Base-by-base conservation (phyloP, 2,329 filamentous ascomycete species). In the Chrysoporthe puriensis region DNA sequence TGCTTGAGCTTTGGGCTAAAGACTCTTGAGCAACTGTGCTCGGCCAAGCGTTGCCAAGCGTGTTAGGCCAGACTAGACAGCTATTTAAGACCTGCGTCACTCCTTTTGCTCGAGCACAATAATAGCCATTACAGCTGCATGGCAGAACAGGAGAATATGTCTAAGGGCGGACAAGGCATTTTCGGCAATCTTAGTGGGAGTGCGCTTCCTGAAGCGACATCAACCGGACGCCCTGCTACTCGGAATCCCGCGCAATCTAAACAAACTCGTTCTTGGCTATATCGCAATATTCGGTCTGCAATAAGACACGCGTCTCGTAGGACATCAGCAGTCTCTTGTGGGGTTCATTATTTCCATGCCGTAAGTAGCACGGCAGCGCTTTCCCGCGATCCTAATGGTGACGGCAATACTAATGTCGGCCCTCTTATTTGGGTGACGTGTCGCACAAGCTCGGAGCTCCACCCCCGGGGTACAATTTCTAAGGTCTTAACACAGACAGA, bases 291-390 rank as follows among this genome's bases (percentile, higher is more conserved):
- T 85, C 69, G 85, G 84, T 26, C 74, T 88, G 4, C 77, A 81
- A 44, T 71, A 78, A 32, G 86, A 88, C 72, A 81, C 82, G 2
- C 70, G 81, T 61, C 80, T 88, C 18, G 81, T 76, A 26, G 0
- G 85, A 85, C 0, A 81, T 67, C 80, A 88, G 67, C 88, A 88
- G 76, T 86, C 85, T 0, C 75, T 88, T 26, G 75, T 89, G 32
- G 83, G 85, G 34, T 87, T 85, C 6, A 86, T 89, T 52, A 79
- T 82, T 0, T 81, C 86, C 0, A 86, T 90, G 34, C 86, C 86
- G 1, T 86, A 90, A 74, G 80, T 90, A 46, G 84, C 77, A 56
- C 88, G 86, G 85, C 85, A 88, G 69, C 87, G 87, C 0, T 85
- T 89, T 68, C 87, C 86, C 0, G 86, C 85, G 0, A 81, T 82